Base-by-base conservation (phyloP, 768 basidiomycete species). In the Kwoniella sp. region DNA sequence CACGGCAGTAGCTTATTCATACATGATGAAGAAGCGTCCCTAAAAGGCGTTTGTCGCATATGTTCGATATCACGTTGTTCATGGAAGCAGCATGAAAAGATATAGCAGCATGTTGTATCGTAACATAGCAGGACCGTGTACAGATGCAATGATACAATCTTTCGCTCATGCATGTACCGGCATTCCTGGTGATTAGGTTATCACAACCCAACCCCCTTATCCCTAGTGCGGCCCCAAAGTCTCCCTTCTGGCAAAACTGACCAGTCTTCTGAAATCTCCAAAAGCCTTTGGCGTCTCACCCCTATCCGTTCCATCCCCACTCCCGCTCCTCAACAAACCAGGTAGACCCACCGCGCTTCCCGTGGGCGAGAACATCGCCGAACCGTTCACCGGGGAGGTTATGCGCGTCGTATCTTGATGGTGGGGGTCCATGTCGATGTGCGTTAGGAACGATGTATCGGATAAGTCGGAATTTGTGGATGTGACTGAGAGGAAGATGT, bases 381-480 rank as follows among this genome's bases (percentile, higher is more conserved):
- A 81, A 55, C 49, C 46, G 17, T 67, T 54, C 15, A 68, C 49
- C 0, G 79, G 77, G 1, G 78, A 77, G 12, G 59, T 72, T 37
- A 80, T 52, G 19, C 63, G 61, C 10, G 27, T 33, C 5, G 29
- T 21, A 36, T 55, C 48, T 26, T 47, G 48, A 22, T 55, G 40
- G 13, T 25, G 33, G 1, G 93, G 92, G 68, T 98, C 94, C 96
- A 99, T 99, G 79, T 99, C 96, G 30, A 99, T 85, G 0, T 88
- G 85, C 0, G 92, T 89, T 30, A 99, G 85, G 84, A 99, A 97
- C 0, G 96, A 98, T 0, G 90, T 89, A 77, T 86, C 88, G 65
- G 90, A 86, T 15, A 99, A 84, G 58, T 97, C 92, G 26, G 86
- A 85, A 77, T 92, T 91, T 4, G 90, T 93, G 70, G 95, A 95